Evolutionary conservation across 2,329 filamentous ascomycete genomes (phyloP).

Genomic region (Nemania sp.): DNA sequence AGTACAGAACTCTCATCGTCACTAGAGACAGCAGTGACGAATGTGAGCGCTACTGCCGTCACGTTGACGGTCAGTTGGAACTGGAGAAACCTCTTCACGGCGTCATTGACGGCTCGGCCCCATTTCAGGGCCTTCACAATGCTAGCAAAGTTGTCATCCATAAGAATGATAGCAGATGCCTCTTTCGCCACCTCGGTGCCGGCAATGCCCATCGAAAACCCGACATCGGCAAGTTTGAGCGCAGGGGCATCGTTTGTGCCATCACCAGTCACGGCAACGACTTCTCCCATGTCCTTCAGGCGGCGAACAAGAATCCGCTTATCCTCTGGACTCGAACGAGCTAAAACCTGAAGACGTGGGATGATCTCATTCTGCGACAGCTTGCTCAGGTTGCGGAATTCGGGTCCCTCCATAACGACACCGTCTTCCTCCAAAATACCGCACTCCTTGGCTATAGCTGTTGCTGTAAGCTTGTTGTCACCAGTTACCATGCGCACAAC

Average conservation of each 20-base stretch:
- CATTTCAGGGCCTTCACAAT: conserved; percentile 86
- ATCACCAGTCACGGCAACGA: conserved; percentile 85
- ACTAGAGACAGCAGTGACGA: conserved; percentile 85
- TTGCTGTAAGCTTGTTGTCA: conserved; percentile 82
- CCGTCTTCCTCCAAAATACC: conserved; percentile 77
- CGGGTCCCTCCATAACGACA: conserved; percentile 81
- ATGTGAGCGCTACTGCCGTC: conserved; percentile 87
- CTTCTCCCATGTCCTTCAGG: conserved; percentile 79
- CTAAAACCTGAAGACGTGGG: conserved; percentile 76
- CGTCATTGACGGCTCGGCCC: conserved; percentile 82
- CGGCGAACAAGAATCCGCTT: conserved; percentile 79
- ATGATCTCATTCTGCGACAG: conserved; percentile 75
- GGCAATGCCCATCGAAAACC: conserved; percentile 87
- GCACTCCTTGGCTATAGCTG: conserved; percentile 82
- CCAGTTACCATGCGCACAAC: conserved; percentile 88
- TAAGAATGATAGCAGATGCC: conserved; percentile 85
- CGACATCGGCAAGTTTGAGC: conserved; percentile 83
- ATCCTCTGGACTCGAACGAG: conserved; percentile 80
- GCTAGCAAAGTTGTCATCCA: conserved; percentile 90
- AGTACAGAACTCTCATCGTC: conserved; percentile 78
- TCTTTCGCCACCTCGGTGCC: conserved; percentile 88
- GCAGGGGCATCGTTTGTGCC: conserved; percentile 87
- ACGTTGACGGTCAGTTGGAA: conserved; percentile 91
- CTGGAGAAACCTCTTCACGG: conserved; percentile 80
- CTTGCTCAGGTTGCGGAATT: conserved; percentile 78